Percentiles rank a stretch among this genome's conserved stretches.
Conservation (phyloP, 495 filamentous ascomycete species). For the Penicillium taxi region DNA sequence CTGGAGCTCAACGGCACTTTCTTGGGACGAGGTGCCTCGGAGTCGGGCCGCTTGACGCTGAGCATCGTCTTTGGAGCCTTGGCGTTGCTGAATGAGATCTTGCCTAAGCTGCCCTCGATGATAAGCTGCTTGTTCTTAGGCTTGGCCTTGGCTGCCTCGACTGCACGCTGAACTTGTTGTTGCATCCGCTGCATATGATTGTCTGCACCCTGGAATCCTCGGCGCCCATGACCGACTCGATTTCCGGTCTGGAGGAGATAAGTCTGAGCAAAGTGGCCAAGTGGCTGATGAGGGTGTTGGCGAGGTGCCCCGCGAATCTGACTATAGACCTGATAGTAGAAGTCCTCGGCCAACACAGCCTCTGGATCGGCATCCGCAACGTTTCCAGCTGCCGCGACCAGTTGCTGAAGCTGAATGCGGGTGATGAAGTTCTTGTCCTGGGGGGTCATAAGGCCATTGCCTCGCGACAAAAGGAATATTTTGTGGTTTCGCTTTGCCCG, state of each 20-base stretch:
- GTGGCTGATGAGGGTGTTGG: constrained; percentile 80
- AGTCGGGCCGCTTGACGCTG: constrained; percentile 86
- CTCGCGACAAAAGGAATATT: constrained; percentile 84
- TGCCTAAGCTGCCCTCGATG: constrained; percentile 94
- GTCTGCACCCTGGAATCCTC: constrained; percentile 70
- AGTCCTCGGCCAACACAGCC: constrained; percentile 77
- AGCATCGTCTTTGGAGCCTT: constrained; percentile 92
- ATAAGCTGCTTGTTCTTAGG: constrained; percentile 98
- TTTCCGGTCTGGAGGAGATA: constrained; percentile 90
- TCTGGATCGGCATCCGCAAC: constrained; percentile 72
- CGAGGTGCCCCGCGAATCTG: constrained; percentile 84
- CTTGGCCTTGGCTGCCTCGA: constrained; percentile 92
- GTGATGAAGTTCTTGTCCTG: constrained; percentile 99
- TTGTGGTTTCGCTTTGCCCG: constrained; percentile 97
- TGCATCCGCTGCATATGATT: constrained; percentile 99
- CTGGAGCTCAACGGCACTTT: constrained; percentile 46
- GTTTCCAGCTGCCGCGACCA: constrained; percentile 85
- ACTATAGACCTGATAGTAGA: constrained; percentile 96
- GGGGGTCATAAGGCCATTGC: constrained; percentile 97
- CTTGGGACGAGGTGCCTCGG: constrained; percentile 42
- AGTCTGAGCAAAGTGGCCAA: constrained; percentile 94
- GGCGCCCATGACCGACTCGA: constrained; percentile 55
- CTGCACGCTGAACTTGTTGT: constrained; percentile 93
- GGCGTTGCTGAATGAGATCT: constrained; percentile 97
- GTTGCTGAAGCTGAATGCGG: constrained; percentile 91